Evolutionary conservation across 768 basidiomycete genomes (phyloP), one percentile per base, ranked within the genome.

Genomic region (Kwoniella newhampshirensis): DNA sequence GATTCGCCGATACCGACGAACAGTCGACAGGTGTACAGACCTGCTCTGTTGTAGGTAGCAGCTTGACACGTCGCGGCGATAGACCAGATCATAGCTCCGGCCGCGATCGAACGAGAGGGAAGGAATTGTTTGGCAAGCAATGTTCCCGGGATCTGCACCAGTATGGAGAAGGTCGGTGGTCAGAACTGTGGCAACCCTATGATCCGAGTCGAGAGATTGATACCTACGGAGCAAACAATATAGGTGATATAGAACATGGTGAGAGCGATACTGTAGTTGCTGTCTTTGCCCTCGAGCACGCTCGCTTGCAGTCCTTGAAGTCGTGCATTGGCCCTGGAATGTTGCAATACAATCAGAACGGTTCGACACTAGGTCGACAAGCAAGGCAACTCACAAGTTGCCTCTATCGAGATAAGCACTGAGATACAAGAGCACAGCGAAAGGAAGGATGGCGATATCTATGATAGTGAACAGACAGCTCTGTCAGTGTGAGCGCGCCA

Each of bases 361-460:
- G 5, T 15, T 39, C n/a, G 43, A 12, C 26, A 28, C 13, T 45
- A 11, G 17, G 21, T 7, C 26, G 8, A 41, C 1, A 39, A 7
- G 3, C 30, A 17, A 42, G 15, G 50, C 54, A 17, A 67, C 71
- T 51, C 55, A 70, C 39, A 78, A 39, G 47, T 77, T 77, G 1
- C 78, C 77, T 37, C 79, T 57, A 44, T 79, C 79, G 26, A 80
- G 71, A 60, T 79, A 80, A 4, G 78, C 79, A 8, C 70, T 66
- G 13, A 78, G 62, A 59, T 79, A 79, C 13, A 79, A 64, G 9
- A 79, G 57, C 1, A 75, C 71, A 3, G 78, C 77, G 51, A 79
- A 67, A 6, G 78, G 78, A 21, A 79, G 42, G 55, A 79, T 79
- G 27, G 73, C 59, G 4, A 69, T 12, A 39, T 78, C 78, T 71